A percentile compares a stretch with the other conserved stretches of the same genome.
Evolutionary conservation across 2,329 filamentous ascomycete genomes (phyloP).

Genomic region (Orbilia javanica): DNA sequence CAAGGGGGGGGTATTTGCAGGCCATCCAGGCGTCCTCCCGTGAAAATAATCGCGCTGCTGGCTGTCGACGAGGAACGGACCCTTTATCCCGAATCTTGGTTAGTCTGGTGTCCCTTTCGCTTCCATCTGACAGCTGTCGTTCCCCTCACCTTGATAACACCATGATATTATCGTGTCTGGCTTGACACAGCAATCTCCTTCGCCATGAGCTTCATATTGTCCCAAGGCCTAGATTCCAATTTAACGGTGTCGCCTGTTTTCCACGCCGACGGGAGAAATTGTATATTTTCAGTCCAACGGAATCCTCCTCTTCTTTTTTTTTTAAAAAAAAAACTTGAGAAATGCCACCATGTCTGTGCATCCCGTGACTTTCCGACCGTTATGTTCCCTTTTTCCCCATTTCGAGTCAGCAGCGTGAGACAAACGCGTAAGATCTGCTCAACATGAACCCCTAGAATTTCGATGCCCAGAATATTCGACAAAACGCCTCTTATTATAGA

Average conservation of each 20-base stretch:
- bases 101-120: slow-evolving; percentile 36
- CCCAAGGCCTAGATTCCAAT: background rate
- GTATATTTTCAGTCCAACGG: background rate
- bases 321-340: background rate
- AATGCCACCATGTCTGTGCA: background rate
- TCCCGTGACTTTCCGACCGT: slow-evolving; percentile 54
- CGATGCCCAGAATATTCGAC: slow-evolving; percentile 33
- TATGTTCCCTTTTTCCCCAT: slow-evolving; percentile 22
- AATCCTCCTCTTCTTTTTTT: too few species aligned
- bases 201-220: background rate
- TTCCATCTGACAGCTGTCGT: slow-evolving; percentile 44
- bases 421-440: slow-evolving; percentile 49
- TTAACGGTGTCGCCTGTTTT: background rate
- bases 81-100: slow-evolving; percentile 54
- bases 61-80: slow-evolving; percentile 35
- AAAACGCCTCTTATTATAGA: slow-evolving; percentile 37
- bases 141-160: slow-evolving; percentile 50
- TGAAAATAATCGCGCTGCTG: slow-evolving; percentile 59
- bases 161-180: slow-evolving; percentile 36
- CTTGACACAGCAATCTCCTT: slow-evolving; percentile 5
- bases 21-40: slow-evolving; percentile 5
- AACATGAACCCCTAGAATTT: slow-evolving; percentile 16
- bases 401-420: slow-evolving; percentile 29
- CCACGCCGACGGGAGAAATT: slow-evolving; percentile 13
- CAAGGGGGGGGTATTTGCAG: slow-evolving; percentile 33